These are phyloP conservation scores for Schizochytrium sp. DNA, from an alignment of 108 stramenopile species.

Conservation along the genomic window DNA sequence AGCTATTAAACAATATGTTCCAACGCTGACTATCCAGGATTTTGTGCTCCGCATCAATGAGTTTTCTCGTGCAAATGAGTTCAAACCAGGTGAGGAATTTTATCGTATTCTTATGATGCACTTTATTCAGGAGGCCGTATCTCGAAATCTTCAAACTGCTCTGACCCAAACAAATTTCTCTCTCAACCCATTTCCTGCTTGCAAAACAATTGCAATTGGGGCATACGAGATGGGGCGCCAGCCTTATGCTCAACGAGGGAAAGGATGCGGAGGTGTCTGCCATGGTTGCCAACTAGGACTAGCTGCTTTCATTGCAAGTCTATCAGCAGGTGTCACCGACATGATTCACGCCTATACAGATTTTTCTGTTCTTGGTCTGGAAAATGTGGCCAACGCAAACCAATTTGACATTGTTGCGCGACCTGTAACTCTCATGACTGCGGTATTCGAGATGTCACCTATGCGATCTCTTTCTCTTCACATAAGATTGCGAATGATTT, in stretches of 20 bases:
- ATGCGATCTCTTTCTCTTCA: not conserved
- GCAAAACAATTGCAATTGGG: not conserved
- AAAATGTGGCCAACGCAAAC: slow-evolving; percentile 21
- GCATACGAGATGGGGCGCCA: not conserved
- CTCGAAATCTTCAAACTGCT: not conserved
- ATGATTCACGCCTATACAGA: slow-evolving; percentile 9
- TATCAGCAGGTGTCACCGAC: slow-evolving; percentile 46
- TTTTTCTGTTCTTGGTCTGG: not conserved
- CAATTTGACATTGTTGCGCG: slow-evolving; percentile 9
- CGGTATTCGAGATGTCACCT: not conserved
- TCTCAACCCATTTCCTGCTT: slow-evolving; percentile 41
- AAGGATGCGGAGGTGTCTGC: slow-evolving; percentile 9
- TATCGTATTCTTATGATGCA: not conserved
- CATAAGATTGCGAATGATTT: slow-evolving; percentile 24
- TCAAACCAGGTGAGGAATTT: slow-evolving; percentile 4
- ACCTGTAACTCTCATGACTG: not conserved
- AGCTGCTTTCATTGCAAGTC: slow-evolving; percentile 46
- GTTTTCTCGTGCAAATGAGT: not conserved
- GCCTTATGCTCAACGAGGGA: not conserved
- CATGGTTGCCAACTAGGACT: slow-evolving; percentile 28
- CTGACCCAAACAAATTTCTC: slow-evolving; percentile 41
- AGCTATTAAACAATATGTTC: not conserved
- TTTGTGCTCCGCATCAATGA: not conserved
- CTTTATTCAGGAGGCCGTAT: not conserved
- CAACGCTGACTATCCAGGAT: slow-evolving; percentile 13